These are phyloP conservation scores for Tribonema minus DNA, from an alignment of 108 stramenopile genomes.

Conservation along the genomic window DNA sequence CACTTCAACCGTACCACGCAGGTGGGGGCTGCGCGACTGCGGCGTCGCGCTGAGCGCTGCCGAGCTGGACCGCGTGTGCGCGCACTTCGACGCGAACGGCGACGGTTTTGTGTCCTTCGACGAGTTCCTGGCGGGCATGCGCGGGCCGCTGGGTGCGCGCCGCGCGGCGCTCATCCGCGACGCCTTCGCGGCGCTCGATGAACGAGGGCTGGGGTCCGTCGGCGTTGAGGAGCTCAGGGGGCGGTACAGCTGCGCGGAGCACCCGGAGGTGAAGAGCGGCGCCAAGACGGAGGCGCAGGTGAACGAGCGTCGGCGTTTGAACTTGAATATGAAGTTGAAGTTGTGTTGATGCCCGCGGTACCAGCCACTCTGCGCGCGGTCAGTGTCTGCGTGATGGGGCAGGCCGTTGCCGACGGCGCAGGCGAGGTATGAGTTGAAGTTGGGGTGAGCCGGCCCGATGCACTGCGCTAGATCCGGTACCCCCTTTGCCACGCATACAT, in stretches of 20 bases:
- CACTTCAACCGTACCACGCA: no score
- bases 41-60: neutral
- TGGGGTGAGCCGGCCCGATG: no score
- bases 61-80: slow-evolving; percentile 44
- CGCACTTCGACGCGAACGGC: slow-evolving; percentile 42
- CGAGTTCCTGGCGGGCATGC: slow-evolving; percentile 50
- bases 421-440: no score
- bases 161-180: neutral
- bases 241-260: slow-evolving; percentile 35
- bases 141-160: slow-evolving; percentile 39
- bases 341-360: no score
- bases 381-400: no score
- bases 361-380: no score
- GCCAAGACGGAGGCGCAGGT: neutral
- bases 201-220: slow-evolving; percentile 40
- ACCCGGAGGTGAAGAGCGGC: slow-evolving; percentile 38
- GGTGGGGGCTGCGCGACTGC: neutral
- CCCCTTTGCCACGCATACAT: no score
- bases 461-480: no score
- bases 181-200: neutral
- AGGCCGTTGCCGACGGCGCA: no score
- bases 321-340: no score
- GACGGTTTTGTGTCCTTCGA: slow-evolving; percentile 48
- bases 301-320: no score
- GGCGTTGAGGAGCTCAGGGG: slow-evolving; percentile 34